Conservation (phyloP, 148 eudicot genomes). For the Nepenthes mirabilis region DNA sequence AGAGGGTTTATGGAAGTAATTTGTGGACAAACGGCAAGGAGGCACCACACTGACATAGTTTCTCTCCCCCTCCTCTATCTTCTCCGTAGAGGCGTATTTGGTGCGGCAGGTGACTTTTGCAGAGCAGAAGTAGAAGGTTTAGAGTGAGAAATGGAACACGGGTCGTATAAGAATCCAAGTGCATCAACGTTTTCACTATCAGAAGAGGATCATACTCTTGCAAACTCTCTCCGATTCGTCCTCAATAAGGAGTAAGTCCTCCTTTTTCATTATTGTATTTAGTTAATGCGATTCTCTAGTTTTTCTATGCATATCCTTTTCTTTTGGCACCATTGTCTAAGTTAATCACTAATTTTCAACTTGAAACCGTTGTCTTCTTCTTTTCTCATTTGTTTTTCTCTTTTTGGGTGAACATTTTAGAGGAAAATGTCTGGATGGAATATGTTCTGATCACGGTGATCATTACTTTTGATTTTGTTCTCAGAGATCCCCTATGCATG, state of each 20-base stretch:
- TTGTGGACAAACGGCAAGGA: no score
- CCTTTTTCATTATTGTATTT: not conserved
- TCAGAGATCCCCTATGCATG: no score
- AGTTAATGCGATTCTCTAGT: not conserved
- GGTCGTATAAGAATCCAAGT: conserved; percentile 50
- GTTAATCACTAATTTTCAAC: no score
- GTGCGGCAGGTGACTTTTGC: no score
- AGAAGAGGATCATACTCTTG: conserved; percentile 89
- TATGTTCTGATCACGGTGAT: no score
- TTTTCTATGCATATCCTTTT: not conserved
- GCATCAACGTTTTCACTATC: conserved; percentile 69
- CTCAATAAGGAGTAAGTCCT: conserved; percentile 65
- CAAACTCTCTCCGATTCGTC: conserved; percentile 63
- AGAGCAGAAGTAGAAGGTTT: not conserved
- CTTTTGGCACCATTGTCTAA: not conserved
- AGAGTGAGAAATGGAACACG: conserved; percentile 48
- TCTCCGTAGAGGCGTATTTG: no score
- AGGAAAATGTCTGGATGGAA: not conserved
- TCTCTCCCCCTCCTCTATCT: no score
- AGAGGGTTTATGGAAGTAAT: no score
- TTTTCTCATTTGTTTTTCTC: not conserved
- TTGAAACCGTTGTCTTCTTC: not conserved
- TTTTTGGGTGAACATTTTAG: not conserved
- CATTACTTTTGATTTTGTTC: no score
- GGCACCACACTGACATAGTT: no score